Base-by-base conservation (phyloP, 495 filamentous ascomycete genomes). In the Haplographium delicatum region DNA sequence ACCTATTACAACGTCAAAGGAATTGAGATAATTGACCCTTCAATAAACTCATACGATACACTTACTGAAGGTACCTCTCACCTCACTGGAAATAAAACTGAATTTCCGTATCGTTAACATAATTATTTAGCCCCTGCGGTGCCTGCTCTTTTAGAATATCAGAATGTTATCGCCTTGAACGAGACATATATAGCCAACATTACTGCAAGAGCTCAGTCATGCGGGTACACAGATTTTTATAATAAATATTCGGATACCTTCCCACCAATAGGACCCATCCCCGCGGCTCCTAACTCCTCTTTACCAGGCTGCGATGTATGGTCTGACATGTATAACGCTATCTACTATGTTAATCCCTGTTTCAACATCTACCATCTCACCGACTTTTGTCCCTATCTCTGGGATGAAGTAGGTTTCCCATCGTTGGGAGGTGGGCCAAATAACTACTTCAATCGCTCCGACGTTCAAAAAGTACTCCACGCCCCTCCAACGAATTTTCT, bases 321-420 rank as follows among this genome's bases (percentile, higher is more conserved):
- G 66, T 67, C 73, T 51, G 71, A 79, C 28, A 75, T 86, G 42
- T 49, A 54, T 11, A 59, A 67, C 6, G 87, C 84, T 15, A 73
- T 70, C 19, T 59, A 68, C 16, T 49, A 68, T 25, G 67, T 83
- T 18, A 94, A 91, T 67, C 88, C 88, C 0, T 91, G 88, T 70
- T 94, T 88, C 71, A 81, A 88, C 71, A 70, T 84, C 40, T 91
- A 91, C 65, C 80, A 88, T 44, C 71, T 94, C 18, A 75, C 79
- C 25, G 81, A 79, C 50, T 85, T 77, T 38, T 94, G 88, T 63
- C 88, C 88, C 0, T 68, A 83, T 34, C 72, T 84, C 3, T 89
- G 78, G 79, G 80, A 86, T 50, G 76, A 83, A 0, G 79, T 91
- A 35, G 86, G 85, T n/a, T 89, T 87, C 65, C 81, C 84, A 0